Conservation (phyloP, 2,329 filamentous ascomycete genomes). For the Paecilomyces formosus region DNA sequence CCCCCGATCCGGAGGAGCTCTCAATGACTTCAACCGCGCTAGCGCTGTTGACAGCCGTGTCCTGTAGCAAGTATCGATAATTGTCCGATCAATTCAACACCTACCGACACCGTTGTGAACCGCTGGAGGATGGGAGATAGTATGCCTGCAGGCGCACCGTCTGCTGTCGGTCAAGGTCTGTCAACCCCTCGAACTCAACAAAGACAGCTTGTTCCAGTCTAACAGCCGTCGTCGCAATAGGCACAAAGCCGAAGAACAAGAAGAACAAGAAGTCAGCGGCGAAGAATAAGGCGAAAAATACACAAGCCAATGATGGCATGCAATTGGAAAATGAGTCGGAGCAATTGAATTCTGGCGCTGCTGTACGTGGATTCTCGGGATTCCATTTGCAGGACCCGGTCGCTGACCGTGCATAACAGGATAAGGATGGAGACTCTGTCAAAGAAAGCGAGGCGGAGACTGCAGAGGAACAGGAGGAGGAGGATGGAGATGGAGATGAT, state of each 20-base stretch:
- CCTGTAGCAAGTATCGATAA: constrained; percentile 4
- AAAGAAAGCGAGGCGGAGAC: neutral
- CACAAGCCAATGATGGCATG: constrained; percentile 14
- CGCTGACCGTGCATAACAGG: neutral
- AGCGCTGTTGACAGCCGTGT: constrained; percentile 29
- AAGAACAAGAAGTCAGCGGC: constrained; percentile 49
- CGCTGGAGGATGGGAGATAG: constrained; percentile 4
- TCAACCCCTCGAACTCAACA: constrained; percentile 1
- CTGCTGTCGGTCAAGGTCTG: constrained; percentile 17
- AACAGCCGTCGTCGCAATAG: constrained; percentile 20
- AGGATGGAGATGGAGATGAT: constrained; percentile 32
- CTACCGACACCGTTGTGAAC: neutral
- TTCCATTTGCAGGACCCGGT: neutral
- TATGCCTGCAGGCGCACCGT: constrained; percentile 15
- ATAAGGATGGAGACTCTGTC: neutral
- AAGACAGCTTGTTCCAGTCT: constrained; percentile 8
- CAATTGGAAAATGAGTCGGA: constrained; percentile 13
- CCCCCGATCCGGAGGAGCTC: constrained; percentile 1
- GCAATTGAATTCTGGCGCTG: neutral
- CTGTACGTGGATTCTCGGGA: neutral
- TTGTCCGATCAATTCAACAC: neutral
- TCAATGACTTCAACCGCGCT: constrained; percentile 15
- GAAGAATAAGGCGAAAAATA: constrained; percentile 32
- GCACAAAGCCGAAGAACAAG: constrained; percentile 49
- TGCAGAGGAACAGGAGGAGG: constrained; percentile 31